Evolutionary conservation across 2,329 filamentous ascomycete species (phyloP).

Genomic region (Chaetomiaceae sp.): DNA sequence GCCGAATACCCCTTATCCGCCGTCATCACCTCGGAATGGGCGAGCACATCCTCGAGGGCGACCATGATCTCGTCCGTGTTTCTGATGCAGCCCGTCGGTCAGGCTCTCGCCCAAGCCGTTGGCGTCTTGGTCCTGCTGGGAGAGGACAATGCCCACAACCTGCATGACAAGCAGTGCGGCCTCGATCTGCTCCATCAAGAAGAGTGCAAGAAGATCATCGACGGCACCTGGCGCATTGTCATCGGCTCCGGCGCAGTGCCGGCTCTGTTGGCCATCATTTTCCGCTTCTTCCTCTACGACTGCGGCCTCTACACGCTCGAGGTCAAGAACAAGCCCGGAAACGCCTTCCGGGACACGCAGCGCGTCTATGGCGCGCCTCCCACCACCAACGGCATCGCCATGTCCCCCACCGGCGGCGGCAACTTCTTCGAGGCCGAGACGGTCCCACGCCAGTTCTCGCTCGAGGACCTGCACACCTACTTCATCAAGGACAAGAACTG

Average conservation of each 20-base stretch:
- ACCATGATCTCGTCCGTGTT: conserved; percentile 66
- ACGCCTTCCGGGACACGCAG: conserved; percentile 56
- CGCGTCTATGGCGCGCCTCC: conserved; percentile 48
- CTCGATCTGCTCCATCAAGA: conserved; percentile 42
- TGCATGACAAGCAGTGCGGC: conserved; percentile 45
- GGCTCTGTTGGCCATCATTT: conserved; percentile 59
- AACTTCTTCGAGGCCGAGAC: conserved; percentile 27
- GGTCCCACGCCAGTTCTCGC: conserved; percentile 47
- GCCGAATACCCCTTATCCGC: conserved; percentile 65
- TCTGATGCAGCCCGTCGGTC: conserved; percentile 65
- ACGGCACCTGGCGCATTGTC: conserved; percentile 63
- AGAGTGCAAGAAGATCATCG: conserved; percentile 46
- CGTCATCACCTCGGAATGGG: conserved; percentile 64
- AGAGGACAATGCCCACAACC: conserved; percentile 38
- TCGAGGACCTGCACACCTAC: conserved; percentile 45
- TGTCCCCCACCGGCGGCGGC: conserved; percentile 30
- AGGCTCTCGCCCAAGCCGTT: conserved; percentile 60
- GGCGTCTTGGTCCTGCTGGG: conserved; percentile 51
- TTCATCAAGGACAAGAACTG: conserved; percentile 47
- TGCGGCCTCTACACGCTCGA: conserved; percentile 62
- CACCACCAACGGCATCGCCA: conserved; percentile 31
- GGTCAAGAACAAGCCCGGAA: conserved; percentile 57
- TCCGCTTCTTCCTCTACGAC: conserved; percentile 63
- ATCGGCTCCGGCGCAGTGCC: conserved; percentile 62
- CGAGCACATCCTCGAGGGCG: conserved; percentile 58